Base-by-base conservation (phyloP, 352 stramenopile species). In the Globisporangium perplexum region DNA sequence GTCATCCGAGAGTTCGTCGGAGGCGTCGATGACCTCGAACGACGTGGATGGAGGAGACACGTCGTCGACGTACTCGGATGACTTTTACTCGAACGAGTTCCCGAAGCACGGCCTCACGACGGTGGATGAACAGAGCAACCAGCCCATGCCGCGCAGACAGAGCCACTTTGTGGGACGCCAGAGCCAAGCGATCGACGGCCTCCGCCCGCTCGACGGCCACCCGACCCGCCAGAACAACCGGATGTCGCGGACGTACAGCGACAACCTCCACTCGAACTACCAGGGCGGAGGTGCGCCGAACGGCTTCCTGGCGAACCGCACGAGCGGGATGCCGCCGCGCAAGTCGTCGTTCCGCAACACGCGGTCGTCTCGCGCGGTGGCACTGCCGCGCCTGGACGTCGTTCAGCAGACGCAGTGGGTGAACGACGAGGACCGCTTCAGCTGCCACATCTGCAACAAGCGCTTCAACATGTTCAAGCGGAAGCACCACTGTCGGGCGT, bases 391-490 rank as follows among this genome's bases (percentile, higher is more conserved):
- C 50, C 60, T 94, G 1, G 77, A 90, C 47, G 71, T 92, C 43
- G 80, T 91, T 8, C 81, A 94, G 50, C 69, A 90, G 54, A 84
- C 73, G 11, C 83, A 84, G 52, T 95, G 84, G 84, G 79, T 93
- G 14, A 91, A 92, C 28, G 83, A 93, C 53, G 79, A 92, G 50
- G 82, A 92, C 53, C 77, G 79, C 2, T 89, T 90, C 57, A 90
- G 77, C 48, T 95, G 84, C 57, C 78, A 92, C 63, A 92, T 95
- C 28, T 95, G 84, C 64, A 90, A 88, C 70, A 92, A 90, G 63
- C 82, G 82, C 42, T 93, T 93, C 69, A 92, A 71, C 64, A 74
- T 95, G 74, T 93, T 95, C 56, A 86, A 90, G 57, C 84, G 79
- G 54, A 95, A 95, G 57, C 84, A 95, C 62, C 84, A 95, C 66